Percentiles rank a stretch among this genome's conserved stretches.
These are phyloP conservation scores for Fraxinus baroniana DNA, from an alignment of 305 asterid genomes.

Conservation along the genomic window DNA sequence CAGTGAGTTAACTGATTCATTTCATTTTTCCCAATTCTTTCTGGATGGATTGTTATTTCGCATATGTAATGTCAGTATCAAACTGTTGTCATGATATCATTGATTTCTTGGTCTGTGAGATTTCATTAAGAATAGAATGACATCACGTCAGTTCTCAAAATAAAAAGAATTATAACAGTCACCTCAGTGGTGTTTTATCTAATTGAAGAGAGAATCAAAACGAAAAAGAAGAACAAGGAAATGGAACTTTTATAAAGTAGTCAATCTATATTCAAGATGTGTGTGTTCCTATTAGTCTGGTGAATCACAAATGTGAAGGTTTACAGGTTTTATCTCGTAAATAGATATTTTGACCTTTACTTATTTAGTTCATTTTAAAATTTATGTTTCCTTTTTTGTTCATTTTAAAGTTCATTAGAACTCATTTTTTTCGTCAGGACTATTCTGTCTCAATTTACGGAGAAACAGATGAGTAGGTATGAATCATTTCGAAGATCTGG, in stretches of 20 bases:
- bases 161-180: neutral
- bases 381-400: neutral
- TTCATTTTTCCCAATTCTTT: neutral
- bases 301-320: neutral
- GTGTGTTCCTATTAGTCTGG: neutral
- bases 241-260: neutral
- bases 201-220: neutral
- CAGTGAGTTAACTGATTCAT: conserved; percentile 52
- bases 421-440: conserved; percentile 42
- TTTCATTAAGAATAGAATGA: neutral
- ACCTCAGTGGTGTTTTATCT: neutral
- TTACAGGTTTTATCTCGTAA: neutral
- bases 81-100: neutral
- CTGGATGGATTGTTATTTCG: too few species aligned
- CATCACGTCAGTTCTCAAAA: neutral
- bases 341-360: neutral
- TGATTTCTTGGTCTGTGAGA: neutral
- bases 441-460: conserved; percentile 75
- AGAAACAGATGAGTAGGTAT: conserved; percentile 85
- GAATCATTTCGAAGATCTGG: conserved; percentile 90
- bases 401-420: conserved; percentile 24
- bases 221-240: neutral
- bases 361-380: neutral
- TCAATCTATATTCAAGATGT: neutral
- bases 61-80: neutral